Conservation (phyloP, 495 filamentous ascomycete species). For the Neurospora sp. region DNA sequence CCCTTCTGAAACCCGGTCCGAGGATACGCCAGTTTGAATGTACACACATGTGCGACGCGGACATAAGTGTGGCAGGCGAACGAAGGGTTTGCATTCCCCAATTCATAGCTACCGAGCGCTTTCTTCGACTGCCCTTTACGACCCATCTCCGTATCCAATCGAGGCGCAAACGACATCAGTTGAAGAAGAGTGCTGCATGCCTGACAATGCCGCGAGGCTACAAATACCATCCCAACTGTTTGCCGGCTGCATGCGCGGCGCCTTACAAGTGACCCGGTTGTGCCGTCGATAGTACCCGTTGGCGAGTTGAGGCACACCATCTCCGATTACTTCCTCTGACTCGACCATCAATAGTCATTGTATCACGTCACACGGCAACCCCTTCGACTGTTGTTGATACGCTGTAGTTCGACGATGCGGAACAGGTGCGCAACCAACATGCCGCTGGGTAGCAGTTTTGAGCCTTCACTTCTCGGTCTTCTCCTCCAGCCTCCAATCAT, state of each 20-base stretch:
- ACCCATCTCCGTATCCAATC: not conserved
- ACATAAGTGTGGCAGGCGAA: not conserved
- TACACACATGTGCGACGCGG: not conserved
- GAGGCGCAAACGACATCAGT: not conserved
- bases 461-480: not conserved
- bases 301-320: not conserved
- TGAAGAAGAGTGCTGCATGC: not conserved
- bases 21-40: not conserved
- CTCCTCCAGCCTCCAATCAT: not conserved
- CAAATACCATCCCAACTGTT: not conserved
- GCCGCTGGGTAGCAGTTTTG: not conserved
- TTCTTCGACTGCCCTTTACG: not conserved
- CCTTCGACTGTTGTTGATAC: not conserved
- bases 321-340: not conserved
- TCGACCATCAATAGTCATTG: not conserved
- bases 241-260: not conserved
- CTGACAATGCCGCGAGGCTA: not conserved
- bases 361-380: not conserved
- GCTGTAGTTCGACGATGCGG: not conserved
- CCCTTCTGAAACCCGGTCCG: constrained; percentile 2
- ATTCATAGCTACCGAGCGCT: not conserved
- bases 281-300: not conserved
- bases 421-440: not conserved
- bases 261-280: not conserved
- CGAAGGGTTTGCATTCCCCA: not conserved